phyloP scores from a whole-genome alignment of 2,329 filamentous ascomycete species.

The Cucurbitaria berberidis region DNA sequence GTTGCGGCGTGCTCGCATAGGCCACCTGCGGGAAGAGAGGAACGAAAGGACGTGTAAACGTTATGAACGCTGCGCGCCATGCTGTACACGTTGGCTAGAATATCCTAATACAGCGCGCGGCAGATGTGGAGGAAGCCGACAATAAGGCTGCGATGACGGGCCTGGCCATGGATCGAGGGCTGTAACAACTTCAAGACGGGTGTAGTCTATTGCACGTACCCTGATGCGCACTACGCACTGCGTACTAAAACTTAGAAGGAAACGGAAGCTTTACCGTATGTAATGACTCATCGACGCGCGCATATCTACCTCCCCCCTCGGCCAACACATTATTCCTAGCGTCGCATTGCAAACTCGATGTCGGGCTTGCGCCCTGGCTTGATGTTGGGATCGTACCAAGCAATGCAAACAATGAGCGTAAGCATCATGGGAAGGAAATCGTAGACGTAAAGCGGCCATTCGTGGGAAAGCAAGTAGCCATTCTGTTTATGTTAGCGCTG shows the following conservation, averaged over 20 bases:
- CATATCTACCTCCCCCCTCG: background rate
- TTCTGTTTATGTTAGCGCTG: conserved; percentile 22
- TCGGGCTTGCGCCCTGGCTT: conserved; percentile 25
- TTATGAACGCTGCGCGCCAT: no score
- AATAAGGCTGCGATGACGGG: no score
- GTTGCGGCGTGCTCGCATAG: no score
- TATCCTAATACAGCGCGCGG: no score
- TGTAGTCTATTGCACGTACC: no score
- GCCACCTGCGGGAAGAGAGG: no score
- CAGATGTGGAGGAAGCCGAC: no score
- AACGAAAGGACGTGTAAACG: no score
- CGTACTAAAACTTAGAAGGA: no score
- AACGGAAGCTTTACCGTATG: conserved; percentile 1
- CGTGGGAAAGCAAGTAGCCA: conserved; percentile 31
- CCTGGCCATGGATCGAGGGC: no score
- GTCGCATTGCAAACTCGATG: conserved; percentile 23
- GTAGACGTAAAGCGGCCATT: conserved; percentile 37
- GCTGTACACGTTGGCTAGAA: no score
- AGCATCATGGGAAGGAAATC: conserved; percentile 36
- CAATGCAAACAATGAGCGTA: conserved; percentile 29
- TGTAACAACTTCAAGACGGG: no score
- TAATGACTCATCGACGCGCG: conserved; percentile 10
- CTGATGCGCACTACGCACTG: background rate
- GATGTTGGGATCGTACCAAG: conserved; percentile 37
- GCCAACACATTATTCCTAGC: conserved; percentile 11